Evolutionary conservation across 2,329 filamentous ascomycete genomes (phyloP).

Genomic region (Penicillium freii): DNA sequence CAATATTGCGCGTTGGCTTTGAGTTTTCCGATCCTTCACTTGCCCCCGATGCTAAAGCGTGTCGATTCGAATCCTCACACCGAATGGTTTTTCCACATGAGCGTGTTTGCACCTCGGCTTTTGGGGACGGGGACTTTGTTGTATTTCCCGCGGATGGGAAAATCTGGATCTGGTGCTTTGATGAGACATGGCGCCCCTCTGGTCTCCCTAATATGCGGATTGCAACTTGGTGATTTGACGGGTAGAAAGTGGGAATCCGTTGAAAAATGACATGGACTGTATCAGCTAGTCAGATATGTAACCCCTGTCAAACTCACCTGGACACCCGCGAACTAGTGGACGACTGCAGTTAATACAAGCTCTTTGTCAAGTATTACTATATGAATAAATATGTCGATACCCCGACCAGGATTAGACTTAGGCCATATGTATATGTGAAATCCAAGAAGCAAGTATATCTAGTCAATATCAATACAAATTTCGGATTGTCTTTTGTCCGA

Average conservation of each 20-base stretch:
- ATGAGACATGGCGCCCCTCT: constrained; percentile 10
- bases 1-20: neutral
- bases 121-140: neutral
- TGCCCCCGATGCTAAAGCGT: neutral
- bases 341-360: neutral
- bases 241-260: neutral
- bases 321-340: neutral
- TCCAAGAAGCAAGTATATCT: neutral
- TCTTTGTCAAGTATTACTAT: neutral
- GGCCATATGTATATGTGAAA: neutral
- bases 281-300: neutral
- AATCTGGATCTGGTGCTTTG: constrained; percentile 27
- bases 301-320: neutral
- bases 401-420: neutral
- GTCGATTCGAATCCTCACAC: neutral
- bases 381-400: neutral
- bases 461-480: neutral
- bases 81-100: no score
- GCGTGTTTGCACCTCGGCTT: neutral
- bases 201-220: neutral
- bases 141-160: neutral
- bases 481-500: neutral
- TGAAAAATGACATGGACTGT: neutral
- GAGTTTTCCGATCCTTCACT: neutral
- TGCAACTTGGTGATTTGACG: neutral